Conservation (phyloP, 352 stramenopile species). For the Aphanomyces euteiches region DNA sequence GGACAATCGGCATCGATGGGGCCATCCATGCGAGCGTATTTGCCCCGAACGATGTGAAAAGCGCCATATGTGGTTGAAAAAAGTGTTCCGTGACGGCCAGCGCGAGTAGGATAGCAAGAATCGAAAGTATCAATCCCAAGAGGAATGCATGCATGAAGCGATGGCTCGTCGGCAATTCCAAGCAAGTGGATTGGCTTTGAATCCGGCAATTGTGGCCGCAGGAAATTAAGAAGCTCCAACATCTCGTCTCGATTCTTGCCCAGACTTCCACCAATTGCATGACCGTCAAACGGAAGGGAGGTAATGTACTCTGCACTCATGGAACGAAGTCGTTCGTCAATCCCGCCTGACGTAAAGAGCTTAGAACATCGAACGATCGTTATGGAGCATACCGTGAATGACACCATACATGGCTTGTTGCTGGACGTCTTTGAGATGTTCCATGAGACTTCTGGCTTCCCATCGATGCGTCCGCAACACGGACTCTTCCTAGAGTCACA, state of each 20-base stretch:
- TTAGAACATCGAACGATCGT: background rate
- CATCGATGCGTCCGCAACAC: slow-evolving; percentile 79
- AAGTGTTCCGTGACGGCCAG: slow-evolving; percentile 64
- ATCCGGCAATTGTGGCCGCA: slow-evolving; percentile 65
- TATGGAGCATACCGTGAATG: slow-evolving; percentile 48
- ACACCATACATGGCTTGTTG: slow-evolving; percentile 82
- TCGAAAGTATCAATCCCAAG: slow-evolving; percentile 76
- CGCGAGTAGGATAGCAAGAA: slow-evolving; percentile 73
- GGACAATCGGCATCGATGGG: slow-evolving; percentile 57
- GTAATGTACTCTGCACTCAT: slow-evolving; percentile 69
- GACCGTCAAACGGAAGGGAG: slow-evolving; percentile 71
- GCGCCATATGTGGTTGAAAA: slow-evolving; percentile 43
- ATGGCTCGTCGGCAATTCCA: slow-evolving; percentile 75
- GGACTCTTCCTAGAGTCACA: slow-evolving; percentile 31
- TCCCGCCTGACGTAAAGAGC: slow-evolving; percentile 39
- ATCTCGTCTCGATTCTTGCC: slow-evolving; percentile 67
- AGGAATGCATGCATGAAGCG: slow-evolving; percentile 50
- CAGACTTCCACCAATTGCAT: slow-evolving; percentile 65
- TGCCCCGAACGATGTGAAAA: slow-evolving; percentile 50
- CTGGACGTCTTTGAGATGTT: slow-evolving; percentile 49
- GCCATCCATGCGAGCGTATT: slow-evolving; percentile 44
- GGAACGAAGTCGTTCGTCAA: slow-evolving; percentile 71
- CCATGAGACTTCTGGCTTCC: slow-evolving; percentile 56
- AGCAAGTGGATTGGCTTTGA: slow-evolving; percentile 69
- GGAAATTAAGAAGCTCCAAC: slow-evolving; percentile 56